Evolutionary conservation across 164 flowering plant species (phyloP), one percentile per base, ranked within the genome.

Genomic region (Stephania cephalantha): DNA sequence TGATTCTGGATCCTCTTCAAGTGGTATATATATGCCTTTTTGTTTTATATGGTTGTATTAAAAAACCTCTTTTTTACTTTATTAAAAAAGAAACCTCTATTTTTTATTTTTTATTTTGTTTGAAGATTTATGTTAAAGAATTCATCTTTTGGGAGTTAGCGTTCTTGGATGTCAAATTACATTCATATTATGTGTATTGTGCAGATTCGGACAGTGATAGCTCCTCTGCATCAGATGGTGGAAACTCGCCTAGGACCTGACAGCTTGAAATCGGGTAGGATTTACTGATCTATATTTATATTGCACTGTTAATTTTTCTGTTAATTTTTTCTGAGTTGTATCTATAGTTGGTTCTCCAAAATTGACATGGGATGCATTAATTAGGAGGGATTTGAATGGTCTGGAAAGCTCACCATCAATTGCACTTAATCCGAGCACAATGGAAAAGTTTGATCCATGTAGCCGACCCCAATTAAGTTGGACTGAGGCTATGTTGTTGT

Each of bases 1-100:
- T 79, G 94, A 87, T 70, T 88, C 98, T 66, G 93, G 91, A 66
- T 94, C 98, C 72, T 90, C 96, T 45, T 94, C 98, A 65, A 91
- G 91, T 83, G 97, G 98, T 94, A 88, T 29, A 65, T 68, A 70
- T 73, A 11, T 73, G 44, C 35, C 12, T 4, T 70, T 64, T 50
- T 76, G 11, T 5, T 46, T 6, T 75, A 20, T n/a, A 29, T 7
- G 55, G 1, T 53, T 65, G 64, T 55, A 30, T 12, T 20, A 13
- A 35, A 4, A 4, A 35, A 35, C 42, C 2, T 35, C 42, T 35
- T 35, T 35, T 35, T 35, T 35, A 35, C 4, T 25, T 25, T 25
- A 25, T 25, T 25, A 25, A 25, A 25, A 25, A 25, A 35, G 42
- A 4, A 35, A 35, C 42, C 2, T 35, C 42, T 35, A 35, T 35